Conservation (phyloP, 106 monocot genomes). For the Apostasia shenzhenica region DNA sequence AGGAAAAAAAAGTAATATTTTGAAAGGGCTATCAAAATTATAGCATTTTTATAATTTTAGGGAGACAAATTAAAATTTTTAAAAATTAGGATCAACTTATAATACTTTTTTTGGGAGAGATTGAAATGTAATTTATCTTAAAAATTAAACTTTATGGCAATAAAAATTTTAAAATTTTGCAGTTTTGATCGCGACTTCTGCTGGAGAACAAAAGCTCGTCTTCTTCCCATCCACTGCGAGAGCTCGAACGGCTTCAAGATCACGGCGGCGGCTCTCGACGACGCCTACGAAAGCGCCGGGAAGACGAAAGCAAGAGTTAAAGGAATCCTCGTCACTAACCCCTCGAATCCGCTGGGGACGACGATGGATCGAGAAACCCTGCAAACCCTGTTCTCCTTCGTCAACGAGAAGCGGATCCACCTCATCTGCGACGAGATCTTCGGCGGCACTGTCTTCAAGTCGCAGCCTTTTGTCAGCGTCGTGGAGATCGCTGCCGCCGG, state of each 20-base stretch:
- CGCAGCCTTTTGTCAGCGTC: constrained; percentile 30
- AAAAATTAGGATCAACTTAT: too few relatives aligned
- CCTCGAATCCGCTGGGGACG: constrained; percentile 17
- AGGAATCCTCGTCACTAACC: constrained; percentile 8
- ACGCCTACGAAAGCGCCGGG: constrained; percentile 26
- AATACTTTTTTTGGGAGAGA: too few relatives aligned
- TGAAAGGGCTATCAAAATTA: too few relatives aligned
- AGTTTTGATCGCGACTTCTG: constrained; percentile 63
- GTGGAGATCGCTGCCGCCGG: constrained; percentile 31
- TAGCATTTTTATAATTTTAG: too few relatives aligned
- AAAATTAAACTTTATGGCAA: neutral
- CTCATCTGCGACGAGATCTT: constrained; percentile 62
- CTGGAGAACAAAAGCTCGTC: constrained; percentile 65
- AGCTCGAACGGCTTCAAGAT: constrained; percentile 47
- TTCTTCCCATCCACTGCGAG: constrained; percentile 40
- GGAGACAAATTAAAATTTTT: too few relatives aligned
- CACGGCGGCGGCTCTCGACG: constrained; percentile 23
- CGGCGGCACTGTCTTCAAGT: constrained; percentile 23
- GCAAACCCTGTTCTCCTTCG: constrained; percentile 19
- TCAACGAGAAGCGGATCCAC: constrained; percentile 36
- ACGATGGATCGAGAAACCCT: constrained; percentile 7
- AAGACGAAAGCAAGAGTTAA: neutral
- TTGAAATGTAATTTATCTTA: neutral
- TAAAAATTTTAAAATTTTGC: neutral
- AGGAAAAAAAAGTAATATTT: too few relatives aligned